Base-by-base conservation (phyloP, 202 grass and related monocot genomes). In the Zizania palustris region DNA sequence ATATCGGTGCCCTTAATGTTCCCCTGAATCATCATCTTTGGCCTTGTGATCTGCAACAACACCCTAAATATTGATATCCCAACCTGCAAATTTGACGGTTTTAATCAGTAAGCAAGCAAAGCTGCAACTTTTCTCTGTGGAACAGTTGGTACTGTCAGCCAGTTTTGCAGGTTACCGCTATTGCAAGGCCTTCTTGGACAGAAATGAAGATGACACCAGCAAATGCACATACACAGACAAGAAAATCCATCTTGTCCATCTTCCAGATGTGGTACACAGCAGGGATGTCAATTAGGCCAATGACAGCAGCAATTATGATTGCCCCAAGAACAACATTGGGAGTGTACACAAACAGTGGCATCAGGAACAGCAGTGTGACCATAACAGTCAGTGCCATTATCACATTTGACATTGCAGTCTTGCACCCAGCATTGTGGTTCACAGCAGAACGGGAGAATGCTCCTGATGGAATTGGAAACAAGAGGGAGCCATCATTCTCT, bases 161-260 rank as follows among this genome's bases (percentile, higher is more conserved):
- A 71, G 8, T 11, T 38, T 0, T 56, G 15, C 15, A 61, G 34
- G 12, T 70, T 94, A 98, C 95, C 80, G 95, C 91, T 80, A 98
- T 98, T 1, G 87, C 91, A 7, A 98, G 89, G 22, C 95, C 95
- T 60, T 94, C 74, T 77, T 98, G 85, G 7, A 98, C 95, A 0
- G 95, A 98, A 50, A 98, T 79, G 87, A 98, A 98, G 75, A 98
- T 90, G 48, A 98, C 91, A 36, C 95, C 95, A 2, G 89, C 86
- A 85, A 98, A 98, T 21, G 91, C 91, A 21, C 82, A 90, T 8
- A 98, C 34, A 67, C 95, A 98, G 36, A 98, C 80, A 3, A 98
- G 73, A 76, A 98, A 98, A 86, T 98, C 95, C 15, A 94, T 81
- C 85, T 98, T 98, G 49, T 98, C 95, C 91, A 98, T 90, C 77